A percentile compares a stretch with the other conserved stretches of the same genome.
Evolutionary conservation across 129 eudicot species (phyloP).

Genomic region (Flaveria sonorensis): DNA sequence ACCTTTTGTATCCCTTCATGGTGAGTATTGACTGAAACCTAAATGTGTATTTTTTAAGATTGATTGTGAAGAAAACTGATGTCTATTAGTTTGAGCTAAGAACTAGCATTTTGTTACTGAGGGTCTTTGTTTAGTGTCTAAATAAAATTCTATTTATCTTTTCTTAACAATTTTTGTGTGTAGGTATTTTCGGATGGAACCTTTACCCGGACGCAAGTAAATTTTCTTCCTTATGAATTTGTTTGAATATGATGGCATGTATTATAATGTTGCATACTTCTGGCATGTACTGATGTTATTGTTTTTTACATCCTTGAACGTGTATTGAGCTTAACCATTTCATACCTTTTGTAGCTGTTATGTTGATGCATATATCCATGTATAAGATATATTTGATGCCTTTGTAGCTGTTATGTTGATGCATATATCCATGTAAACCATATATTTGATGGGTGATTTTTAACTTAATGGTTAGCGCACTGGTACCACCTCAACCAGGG

Average conservation of each 20-base stretch:
- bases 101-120: not conserved
- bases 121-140: not conserved
- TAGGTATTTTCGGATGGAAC: slow-evolving; percentile 92
- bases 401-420: slow-evolving; percentile 22
- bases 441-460: slow-evolving; percentile 12
- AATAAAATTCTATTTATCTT: not conserved
- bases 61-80: no score
- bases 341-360: slow-evolving; percentile 14
- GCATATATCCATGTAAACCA: not conserved
- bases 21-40: no score
- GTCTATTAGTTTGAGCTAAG: no score
- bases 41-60: no score
- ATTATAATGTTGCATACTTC: slow-evolving; percentile 9
- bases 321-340: slow-evolving; percentile 1
- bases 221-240: not conserved
- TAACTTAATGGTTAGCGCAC: slow-evolving; percentile 51
- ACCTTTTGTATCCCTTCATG: no score
- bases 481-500: slow-evolving; percentile 82
- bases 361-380: slow-evolving; percentile 16
- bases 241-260: slow-evolving; percentile 4
- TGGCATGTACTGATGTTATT: not conserved
- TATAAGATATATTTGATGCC: not conserved
- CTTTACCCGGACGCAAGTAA: slow-evolving; percentile 94
- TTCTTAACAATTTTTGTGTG: slow-evolving; percentile 1
- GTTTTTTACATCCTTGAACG: slow-evolving; percentile 1